Percentiles rank a stretch among this genome's conserved stretches.
phyloP scores from a whole-genome alignment of 176 grass and related monocot genomes.

The Alloteropsis semialata region DNA sequence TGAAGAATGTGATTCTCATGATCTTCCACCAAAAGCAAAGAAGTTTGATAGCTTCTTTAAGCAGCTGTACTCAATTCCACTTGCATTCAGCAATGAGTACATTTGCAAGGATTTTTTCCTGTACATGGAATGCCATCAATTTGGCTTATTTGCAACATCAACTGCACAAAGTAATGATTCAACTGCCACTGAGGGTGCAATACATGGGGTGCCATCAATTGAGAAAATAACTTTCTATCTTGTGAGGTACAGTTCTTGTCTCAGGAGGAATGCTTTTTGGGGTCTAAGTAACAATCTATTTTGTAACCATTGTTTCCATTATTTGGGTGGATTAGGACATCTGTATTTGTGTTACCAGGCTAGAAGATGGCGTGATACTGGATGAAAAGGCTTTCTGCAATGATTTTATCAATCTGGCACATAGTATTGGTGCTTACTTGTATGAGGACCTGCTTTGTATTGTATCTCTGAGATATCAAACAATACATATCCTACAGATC shows the following conservation, averaged over 20 bases:
- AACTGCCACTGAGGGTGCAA: conserved; percentile 56
- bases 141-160: conserved; percentile 90
- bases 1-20: conserved; percentile 51
- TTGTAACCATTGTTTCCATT: conserved; percentile 31
- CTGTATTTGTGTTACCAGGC: conserved; percentile 55
- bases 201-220: conserved; percentile 78
- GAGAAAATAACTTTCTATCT: conserved; percentile 98
- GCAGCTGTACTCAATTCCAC: conserved; percentile 68
- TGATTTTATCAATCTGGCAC: conserved; percentile 89
- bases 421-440: conserved; percentile 87
- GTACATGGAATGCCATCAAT: conserved; percentile 60
- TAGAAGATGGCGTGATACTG: conserved; percentile 74
- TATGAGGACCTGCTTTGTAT: conserved; percentile 97
- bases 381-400: conserved; percentile 88
- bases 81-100: conserved; percentile 75
- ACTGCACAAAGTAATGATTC: conserved; percentile 66
- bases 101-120: conserved; percentile 97
- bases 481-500: conserved; percentile 93
- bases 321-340: conserved; percentile 29
- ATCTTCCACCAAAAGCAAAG: conserved; percentile 53
- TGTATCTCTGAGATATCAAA: conserved; percentile 88
- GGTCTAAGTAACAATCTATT: not conserved
- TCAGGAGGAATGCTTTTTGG: not conserved
- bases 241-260: conserved; percentile 64
- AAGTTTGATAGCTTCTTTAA: conserved; percentile 83